Base-by-base conservation (phyloP, 441 rosid genomes). In the Hura crepitans region DNA sequence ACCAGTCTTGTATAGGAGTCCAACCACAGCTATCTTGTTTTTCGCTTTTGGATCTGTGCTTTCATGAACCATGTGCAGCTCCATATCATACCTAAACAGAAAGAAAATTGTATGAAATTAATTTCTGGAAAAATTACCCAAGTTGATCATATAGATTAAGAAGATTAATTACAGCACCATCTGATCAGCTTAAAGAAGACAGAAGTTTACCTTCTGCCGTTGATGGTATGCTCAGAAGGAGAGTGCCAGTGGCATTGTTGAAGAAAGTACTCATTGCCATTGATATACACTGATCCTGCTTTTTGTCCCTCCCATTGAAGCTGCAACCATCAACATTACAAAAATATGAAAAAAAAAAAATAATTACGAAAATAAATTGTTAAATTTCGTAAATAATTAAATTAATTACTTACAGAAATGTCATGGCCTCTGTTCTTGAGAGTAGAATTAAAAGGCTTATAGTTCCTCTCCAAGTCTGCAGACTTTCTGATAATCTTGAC, bases 231-330 rank as follows among this genome's bases (percentile, higher is more conserved):
- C 82, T 92, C 96, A 4, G 96, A 92, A 65, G 96, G 94, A 3
- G 91, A 71, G 74, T 92, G 97, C 96, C 97, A 92, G 54, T 92
- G 97, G 63, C 77, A 66, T 72, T 90, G 91, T 57, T 78, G 79
- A 66, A 92, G 94, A 64, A 80, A 47, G 78, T 80, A 92, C 30
- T 70, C 68, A 1, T 76, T 81, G 20, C 84, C 85, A 72, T 88
- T 84, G 1, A 88, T 74, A 69, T 22, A 20, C 28, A 90, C 74
- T 56, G 81, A 82, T 66, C 85, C 86, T 7, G 86, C 92, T 2
- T 73, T 72, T 59, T 71, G 0, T 9, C 74, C 74, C 54, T 70
- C 73, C 82, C 91, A 88, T 65, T 79, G 54, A 64, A 92, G 51
- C 96, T 92, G 81, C 75, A 56, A 27, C 2, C 13, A 22, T 53